Percentiles rank a stretch among this genome's conserved stretches.
Conservation (phyloP, 2,329 filamentous ascomycete genomes). For the Didymella lethalis region DNA sequence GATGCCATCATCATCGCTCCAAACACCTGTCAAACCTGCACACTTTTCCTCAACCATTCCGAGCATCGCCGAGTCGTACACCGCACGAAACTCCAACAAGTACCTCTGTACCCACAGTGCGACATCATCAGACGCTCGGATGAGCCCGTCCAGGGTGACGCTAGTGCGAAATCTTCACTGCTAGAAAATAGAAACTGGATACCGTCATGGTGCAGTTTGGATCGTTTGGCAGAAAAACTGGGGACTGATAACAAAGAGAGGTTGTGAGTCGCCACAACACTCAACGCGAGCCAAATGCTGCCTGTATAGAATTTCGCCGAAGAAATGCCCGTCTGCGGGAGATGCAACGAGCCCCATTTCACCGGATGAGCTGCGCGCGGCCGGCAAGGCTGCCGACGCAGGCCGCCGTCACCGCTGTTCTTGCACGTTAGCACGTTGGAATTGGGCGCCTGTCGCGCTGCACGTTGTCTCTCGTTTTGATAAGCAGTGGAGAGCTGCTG, state of each 20-base stretch:
- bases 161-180: conserved; percentile 35
- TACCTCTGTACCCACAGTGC: conserved; percentile 39
- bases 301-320: conserved; percentile 29
- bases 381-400: conserved; percentile 33
- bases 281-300: conserved; percentile 11
- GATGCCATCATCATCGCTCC: conserved; percentile 34
- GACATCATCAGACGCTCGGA: conserved; percentile 38
- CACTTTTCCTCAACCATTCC: conserved; percentile 31
- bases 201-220: conserved; percentile 35
- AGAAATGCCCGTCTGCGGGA: conserved; percentile 19
- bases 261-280: conserved; percentile 38
- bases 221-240: conserved; percentile 33
- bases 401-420: conserved; percentile 25
- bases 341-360: conserved; percentile 31
- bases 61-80: conserved; percentile 34
- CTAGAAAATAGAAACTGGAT: conserved; percentile 41
- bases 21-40: conserved; percentile 26
- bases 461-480: conserved; percentile 5
- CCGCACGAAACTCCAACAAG: conserved; percentile 33
- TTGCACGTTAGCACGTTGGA: background rate
- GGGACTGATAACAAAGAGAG: conserved; percentile 30
- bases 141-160: conserved; percentile 27
- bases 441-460: conserved; percentile 12
- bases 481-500: conserved; percentile 19
- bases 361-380: conserved; percentile 31